These are phyloP conservation scores for Paraurostyla sp. DNA, from an alignment of 73 alveolate species.

Conservation along the genomic window DNA sequence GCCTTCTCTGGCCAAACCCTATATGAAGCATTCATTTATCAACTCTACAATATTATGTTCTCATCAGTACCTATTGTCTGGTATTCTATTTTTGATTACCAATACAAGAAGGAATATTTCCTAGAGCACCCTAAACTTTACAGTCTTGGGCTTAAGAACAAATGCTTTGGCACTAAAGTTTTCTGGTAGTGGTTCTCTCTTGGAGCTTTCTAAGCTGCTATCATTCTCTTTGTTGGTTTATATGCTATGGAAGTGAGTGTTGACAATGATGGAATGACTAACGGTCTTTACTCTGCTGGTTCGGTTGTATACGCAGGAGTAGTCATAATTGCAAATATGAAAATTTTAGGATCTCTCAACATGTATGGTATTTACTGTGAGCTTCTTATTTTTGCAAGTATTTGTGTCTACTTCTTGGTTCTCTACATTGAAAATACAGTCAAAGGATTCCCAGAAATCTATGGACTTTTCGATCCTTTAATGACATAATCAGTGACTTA, in stretches of 20 bases:
- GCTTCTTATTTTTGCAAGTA: not conserved
- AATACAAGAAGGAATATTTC: conserved; percentile 63
- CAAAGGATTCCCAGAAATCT: no score
- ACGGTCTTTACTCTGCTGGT: conserved; percentile 82
- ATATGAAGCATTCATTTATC: conserved; percentile 88
- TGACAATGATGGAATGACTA: conserved; percentile 51
- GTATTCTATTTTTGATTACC: conserved; percentile 85
- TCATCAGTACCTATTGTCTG: conserved; percentile 89
- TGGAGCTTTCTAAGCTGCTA: conserved; percentile 80
- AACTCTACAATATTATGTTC: conserved; percentile 85
- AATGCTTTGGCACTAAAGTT: conserved; percentile 67
- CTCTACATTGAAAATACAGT: no score
- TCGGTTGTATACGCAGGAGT: conserved; percentile 87
- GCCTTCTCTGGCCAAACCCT: conserved; percentile 88
- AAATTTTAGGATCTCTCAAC: conserved; percentile 67
- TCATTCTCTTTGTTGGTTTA: conserved; percentile 66
- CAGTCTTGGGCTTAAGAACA: conserved; percentile 70
- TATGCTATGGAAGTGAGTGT: conserved; percentile 48
- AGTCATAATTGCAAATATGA: conserved; percentile 87
- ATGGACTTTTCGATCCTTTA: no score
- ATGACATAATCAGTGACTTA: no score
- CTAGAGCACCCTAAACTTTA: conserved; percentile 64
- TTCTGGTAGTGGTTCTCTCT: conserved; percentile 87
- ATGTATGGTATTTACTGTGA: not conserved
- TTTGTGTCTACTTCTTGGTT: no score